phyloP scores from a whole-genome alignment of 2,329 filamentous ascomycete species.

The Verticillium isaacii region DNA sequence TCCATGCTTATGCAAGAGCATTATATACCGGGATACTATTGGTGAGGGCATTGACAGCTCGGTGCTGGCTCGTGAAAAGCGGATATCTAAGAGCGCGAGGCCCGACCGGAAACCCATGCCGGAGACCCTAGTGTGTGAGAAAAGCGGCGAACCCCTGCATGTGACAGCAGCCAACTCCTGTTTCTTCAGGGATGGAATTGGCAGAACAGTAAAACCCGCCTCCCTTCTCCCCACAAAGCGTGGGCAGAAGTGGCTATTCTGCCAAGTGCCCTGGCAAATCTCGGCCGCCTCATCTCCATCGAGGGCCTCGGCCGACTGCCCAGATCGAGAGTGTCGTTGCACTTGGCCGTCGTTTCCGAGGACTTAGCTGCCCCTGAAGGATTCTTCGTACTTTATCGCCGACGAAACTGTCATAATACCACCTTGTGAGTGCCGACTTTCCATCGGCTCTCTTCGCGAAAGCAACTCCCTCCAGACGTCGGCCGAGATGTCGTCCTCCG shows the following conservation, averaged over 20 bases:
- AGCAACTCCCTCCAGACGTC: conserved; percentile 11
- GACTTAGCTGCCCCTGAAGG: background rate
- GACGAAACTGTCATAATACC: background rate
- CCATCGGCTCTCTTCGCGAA: conserved; percentile 6
- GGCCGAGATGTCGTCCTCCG: conserved; percentile 5
- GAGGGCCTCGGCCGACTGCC: background rate
- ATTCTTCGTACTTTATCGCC: background rate
- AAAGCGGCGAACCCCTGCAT: background rate
- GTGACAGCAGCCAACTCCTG: background rate
- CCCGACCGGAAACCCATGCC: background rate
- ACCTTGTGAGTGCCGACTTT: background rate
- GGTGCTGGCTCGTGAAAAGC: background rate
- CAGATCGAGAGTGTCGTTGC: background rate
- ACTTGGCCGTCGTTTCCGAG: background rate
- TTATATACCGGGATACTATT: background rate
- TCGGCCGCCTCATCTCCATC: background rate
- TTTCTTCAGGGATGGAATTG: background rate
- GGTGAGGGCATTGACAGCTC: background rate
- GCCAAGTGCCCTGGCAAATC: background rate
- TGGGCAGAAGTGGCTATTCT: background rate
- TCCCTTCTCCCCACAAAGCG: background rate
- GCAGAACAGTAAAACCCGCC: background rate
- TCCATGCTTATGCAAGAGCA: background rate
- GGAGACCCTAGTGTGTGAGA: background rate
- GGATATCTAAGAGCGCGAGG: background rate